Conservation (phyloP, 1,139 yeast genomes). For the Blastobotrys indianensis region DNA sequence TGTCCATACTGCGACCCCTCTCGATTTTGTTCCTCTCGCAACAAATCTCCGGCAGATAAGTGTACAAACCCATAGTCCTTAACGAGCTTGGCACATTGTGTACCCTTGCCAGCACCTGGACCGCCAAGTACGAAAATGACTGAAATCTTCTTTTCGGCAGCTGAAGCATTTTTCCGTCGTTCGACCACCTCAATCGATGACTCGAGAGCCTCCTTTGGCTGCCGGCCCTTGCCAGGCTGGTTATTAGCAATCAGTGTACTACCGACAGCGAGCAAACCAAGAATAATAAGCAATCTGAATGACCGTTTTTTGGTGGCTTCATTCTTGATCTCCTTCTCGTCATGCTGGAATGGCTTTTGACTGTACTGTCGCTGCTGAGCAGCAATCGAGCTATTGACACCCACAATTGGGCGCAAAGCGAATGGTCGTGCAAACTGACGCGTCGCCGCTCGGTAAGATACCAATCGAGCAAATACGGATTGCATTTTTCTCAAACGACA, state of each 20-base stretch:
- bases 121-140: slow-evolving; percentile 78
- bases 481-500: too few species aligned
- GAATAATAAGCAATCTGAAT: slow-evolving; percentile 13
- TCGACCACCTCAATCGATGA: slow-evolving; percentile 8
- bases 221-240: slow-evolving; percentile 2
- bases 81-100: slow-evolving; percentile 86
- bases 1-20: slow-evolving; percentile 80
- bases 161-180: neutral
- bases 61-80: slow-evolving; percentile 77
- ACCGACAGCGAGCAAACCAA: slow-evolving; percentile 14
- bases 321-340: slow-evolving; percentile 5
- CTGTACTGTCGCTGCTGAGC: neutral
- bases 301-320: slow-evolving; percentile 8
- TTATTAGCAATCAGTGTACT: slow-evolving; percentile 11
- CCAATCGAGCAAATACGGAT: too few species aligned
- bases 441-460: too few species aligned
- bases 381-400: neutral
- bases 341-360: slow-evolving; percentile 6
- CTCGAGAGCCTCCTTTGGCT: slow-evolving; percentile 10
- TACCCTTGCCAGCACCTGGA: slow-evolving; percentile 95
- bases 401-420: neutral
- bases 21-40: slow-evolving; percentile 85
- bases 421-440: neutral
- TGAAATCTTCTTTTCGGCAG: slow-evolving; percentile 34
- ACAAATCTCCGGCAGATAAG: slow-evolving; percentile 88